phyloP scores from a whole-genome alignment of 2,329 filamentous ascomycete species.

The Colletotrichum echinochloae region DNA sequence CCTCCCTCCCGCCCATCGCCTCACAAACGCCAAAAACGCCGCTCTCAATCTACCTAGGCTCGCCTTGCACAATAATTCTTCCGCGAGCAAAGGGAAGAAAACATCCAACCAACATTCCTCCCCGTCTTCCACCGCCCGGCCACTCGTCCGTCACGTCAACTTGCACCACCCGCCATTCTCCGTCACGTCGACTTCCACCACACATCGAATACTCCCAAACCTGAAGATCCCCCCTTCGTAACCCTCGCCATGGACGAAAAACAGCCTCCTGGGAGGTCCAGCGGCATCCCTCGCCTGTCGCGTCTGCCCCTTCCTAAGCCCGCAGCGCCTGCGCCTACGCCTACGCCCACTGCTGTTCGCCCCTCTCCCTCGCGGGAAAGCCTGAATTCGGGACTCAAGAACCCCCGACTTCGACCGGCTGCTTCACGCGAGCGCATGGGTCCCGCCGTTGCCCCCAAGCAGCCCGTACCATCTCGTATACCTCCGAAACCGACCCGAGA shows the following conservation, averaged over 20 bases:
- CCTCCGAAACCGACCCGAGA: conserved; percentile 33
- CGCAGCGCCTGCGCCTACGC: conserved; percentile 36
- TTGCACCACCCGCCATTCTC: too few species aligned
- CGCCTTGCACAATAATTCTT: background rate
- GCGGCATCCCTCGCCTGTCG: conserved; percentile 53
- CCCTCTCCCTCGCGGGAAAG: conserved; percentile 48
- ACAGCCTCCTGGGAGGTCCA: conserved; percentile 39
- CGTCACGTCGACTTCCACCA: background rate
- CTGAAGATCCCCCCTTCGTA: background rate
- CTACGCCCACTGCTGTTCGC: conserved; percentile 44
- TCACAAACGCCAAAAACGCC: conserved; percentile 13
- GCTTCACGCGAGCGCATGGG: conserved; percentile 44
- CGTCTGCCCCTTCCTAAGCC: conserved; percentile 53
- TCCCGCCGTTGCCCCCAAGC: conserved; percentile 32
- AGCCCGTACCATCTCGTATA: conserved; percentile 19
- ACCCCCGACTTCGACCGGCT: conserved; percentile 55
- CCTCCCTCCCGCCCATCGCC: conserved; percentile 21
- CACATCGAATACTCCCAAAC: background rate
- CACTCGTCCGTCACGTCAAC: too few species aligned
- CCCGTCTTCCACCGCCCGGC: too few species aligned
- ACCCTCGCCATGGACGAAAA: conserved; percentile 38
- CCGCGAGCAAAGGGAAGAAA: too few species aligned
- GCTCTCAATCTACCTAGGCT: conserved; percentile 17
- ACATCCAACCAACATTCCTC: too few species aligned
- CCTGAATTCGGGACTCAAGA: conserved; percentile 39